phyloP scores from a whole-genome alignment of 176 grass and related monocot genomes.

The Phyllostachys edulis region DNA sequence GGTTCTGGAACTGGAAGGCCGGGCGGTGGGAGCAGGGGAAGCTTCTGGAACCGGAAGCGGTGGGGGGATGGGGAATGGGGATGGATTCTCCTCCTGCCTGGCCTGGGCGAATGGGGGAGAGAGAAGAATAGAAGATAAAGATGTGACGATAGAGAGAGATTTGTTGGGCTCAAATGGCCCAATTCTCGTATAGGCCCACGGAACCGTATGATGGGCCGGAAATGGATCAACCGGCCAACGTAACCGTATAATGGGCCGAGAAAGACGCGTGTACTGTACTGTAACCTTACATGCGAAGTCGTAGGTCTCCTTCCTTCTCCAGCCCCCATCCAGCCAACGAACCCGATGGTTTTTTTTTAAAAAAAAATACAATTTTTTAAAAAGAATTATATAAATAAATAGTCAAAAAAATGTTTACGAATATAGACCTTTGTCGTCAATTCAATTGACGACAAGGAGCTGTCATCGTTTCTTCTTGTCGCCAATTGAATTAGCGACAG shows the following conservation, averaged over 20 bases:
- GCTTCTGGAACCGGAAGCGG: constrained; percentile 43
- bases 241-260: background rate
- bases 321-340: background rate
- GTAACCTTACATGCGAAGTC: constrained; percentile 1
- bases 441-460: too few species aligned
- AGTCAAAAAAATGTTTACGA: too few species aligned
- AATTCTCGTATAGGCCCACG: background rate
- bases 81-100: background rate
- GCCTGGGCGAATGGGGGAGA: background rate
- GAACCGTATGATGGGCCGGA: background rate
- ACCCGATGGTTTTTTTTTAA: too few species aligned
- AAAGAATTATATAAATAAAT: too few species aligned
- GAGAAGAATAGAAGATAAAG: background rate
- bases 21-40: background rate
- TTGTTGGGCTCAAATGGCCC: background rate
- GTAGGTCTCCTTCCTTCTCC: background rate
- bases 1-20: constrained; percentile 52
- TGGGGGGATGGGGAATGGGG: constrained; percentile 10
- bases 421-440: too few species aligned
- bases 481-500: too few species aligned
- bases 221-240: background rate
- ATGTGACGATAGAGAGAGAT: background rate
- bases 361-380: too few species aligned
- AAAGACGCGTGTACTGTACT: background rate
- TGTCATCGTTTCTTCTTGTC: too few species aligned